A percentile compares a stretch with the other conserved stretches of the same genome.
Evolutionary conservation across 1,139 yeast genomes (phyloP).

Genomic region (Yamadazyma friedrichii): DNA sequence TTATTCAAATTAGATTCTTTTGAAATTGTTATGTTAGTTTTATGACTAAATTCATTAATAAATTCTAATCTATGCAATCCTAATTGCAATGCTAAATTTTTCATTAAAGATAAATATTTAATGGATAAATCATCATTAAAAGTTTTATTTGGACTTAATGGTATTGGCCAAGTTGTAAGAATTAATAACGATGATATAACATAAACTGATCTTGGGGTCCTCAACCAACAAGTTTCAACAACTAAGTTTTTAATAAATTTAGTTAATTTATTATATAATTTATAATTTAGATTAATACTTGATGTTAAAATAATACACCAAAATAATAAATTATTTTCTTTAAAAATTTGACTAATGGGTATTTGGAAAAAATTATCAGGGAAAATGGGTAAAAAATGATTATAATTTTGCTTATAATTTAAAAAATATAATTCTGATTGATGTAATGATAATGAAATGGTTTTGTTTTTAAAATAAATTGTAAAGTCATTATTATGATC

Average conservation of each 20-base stretch:
- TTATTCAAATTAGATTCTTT: conserved; percentile 34
- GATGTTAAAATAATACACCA: conserved; percentile 44
- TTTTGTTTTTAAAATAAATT: conserved; percentile 3
- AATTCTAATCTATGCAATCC: conserved; percentile 46
- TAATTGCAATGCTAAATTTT: conserved; percentile 40
- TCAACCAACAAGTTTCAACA: conserved; percentile 45
- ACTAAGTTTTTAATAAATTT: conserved; percentile 40
- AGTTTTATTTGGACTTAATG: conserved; percentile 26
- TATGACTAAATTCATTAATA: conserved; percentile 45
- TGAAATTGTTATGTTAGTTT: conserved; percentile 37
- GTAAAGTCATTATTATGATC: conserved; percentile 4
- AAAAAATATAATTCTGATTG: conserved; percentile 30
- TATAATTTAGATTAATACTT: conserved; percentile 22
- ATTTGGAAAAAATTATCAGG: conserved; percentile 37
- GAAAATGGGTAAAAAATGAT: conserved; percentile 39
- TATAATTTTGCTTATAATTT: conserved; percentile 33
- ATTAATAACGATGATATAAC: conserved; percentile 39
- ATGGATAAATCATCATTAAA: conserved; percentile 36
- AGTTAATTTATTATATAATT: conserved; percentile 25
- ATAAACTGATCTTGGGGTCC: conserved; percentile 46
- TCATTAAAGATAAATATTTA: conserved; percentile 42
- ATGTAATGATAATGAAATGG: conserved; percentile 25
- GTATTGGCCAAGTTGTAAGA: conserved; percentile 51
- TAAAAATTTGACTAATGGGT: conserved; percentile 19
- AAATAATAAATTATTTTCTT: conserved; percentile 38